Base-by-base conservation (phyloP, 2,329 filamentous ascomycete genomes). In the Pseudogymnoascus sp. region DNA sequence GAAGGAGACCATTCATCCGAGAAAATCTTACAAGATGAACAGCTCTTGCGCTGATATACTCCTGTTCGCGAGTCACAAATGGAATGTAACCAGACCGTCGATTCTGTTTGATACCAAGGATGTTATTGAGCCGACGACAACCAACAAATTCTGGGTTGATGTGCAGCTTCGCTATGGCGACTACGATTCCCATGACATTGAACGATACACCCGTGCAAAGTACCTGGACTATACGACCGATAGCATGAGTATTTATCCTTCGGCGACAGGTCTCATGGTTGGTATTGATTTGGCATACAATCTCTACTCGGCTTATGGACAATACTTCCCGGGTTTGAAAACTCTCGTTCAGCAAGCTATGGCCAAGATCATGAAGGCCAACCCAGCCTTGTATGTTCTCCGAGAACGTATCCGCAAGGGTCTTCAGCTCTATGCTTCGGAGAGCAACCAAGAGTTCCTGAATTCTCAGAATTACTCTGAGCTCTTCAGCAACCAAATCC, bases 1-100 rank as follows among this genome's bases (percentile, higher is more conserved):
- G 73, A 99, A 99, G 76, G 94, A 99, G 78, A 97, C 94, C 0
- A 99, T 99, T 63, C 94, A 99, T 79, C 94, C 94, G 59, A 85
- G 94, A 84, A 99, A 99, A 77, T 97, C 91, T 4, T 99, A 99
- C 84, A 99, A 99, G 84, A 99, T 99, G 94, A 99, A 99, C 80
- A 97, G 92, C 70, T 97, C 93, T 62, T 97, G 94, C 70, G 94
- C 95, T 4, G 94, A 99, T 74, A 97, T 99, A 65, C 81, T 97
- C 60, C 83, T 99, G 8, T 99, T 99, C 71, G 93, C 94, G 37
- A 96, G 89, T 65, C 94, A 97, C 78, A 99, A 97, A 74, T 99
- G 95, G 95, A 97, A 96, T 65, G 92, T 99, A 59, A 97, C 92
- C 0, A 82, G 90, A 2, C 95, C 94, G 1, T 97, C 93, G 2